Conservation (phyloP, 192 early-diverging fungal genomes). For the Funneliformis geosporum region DNA sequence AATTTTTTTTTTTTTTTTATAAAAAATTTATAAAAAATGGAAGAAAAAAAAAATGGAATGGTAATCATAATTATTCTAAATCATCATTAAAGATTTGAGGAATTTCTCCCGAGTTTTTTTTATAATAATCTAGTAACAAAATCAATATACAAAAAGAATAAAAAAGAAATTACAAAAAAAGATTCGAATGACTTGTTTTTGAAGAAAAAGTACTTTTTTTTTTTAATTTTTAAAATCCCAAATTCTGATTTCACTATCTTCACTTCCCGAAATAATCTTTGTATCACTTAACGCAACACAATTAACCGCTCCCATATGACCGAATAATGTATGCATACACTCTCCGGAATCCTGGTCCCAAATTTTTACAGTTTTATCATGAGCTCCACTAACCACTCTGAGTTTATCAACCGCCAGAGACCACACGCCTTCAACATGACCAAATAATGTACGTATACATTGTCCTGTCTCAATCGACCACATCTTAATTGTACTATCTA, state of each 20-base stretch:
- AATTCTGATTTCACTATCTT: conserved; percentile 78
- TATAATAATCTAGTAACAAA: too few relatives aligned
- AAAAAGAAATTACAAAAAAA: too few relatives aligned
- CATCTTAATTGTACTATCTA: conserved; percentile 88
- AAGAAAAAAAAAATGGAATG: too few relatives aligned
- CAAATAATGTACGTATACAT: conserved; percentile 76
- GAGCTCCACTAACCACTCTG: conserved; percentile 65
- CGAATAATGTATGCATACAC: conserved; percentile 67
- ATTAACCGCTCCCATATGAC: conserved; percentile 73
- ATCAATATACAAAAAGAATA: too few relatives aligned
- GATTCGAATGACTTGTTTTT: too few relatives aligned
- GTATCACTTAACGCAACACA: conserved; percentile 86
- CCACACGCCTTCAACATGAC: conserved; percentile 81
- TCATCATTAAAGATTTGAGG: too few relatives aligned
- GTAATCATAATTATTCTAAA: too few relatives aligned
- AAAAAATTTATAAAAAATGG: too few relatives aligned
- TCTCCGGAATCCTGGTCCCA: conserved; percentile 72
- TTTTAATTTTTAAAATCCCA: conserved; percentile 73
- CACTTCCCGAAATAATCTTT: conserved; percentile 80
- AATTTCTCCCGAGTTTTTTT: too few relatives aligned
- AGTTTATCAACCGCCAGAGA: conserved; percentile 78
- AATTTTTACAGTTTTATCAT: conserved; percentile 73
- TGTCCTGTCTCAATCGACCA: conserved; percentile 86
- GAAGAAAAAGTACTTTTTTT: background rate
- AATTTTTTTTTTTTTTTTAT: too few relatives aligned